Evolutionary conservation across 1,284 basidiomycete species (phyloP).

Genomic region (Exobasidium cylindrosporum): DNA sequence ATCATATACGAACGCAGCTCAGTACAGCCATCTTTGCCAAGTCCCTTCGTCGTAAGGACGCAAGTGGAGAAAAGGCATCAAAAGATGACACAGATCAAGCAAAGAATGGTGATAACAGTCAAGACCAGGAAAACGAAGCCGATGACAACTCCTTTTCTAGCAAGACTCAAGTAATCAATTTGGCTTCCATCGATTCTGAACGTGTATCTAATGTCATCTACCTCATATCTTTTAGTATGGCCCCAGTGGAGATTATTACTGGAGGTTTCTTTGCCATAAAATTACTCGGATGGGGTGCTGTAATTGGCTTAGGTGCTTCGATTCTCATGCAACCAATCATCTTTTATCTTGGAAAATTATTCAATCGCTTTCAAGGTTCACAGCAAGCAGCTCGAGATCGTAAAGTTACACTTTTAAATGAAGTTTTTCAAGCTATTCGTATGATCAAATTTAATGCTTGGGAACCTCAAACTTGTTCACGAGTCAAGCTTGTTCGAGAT

Average conservation of each 20-base stretch:
- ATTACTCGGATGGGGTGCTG: slow-evolving; percentile 35
- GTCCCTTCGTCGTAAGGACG: slow-evolving; percentile 13
- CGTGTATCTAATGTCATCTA: slow-evolving; percentile 4
- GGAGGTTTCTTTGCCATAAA: slow-evolving; percentile 33
- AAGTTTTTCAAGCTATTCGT: slow-evolving; percentile 30
- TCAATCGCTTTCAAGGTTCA: slow-evolving; percentile 7
- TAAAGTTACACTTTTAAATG: slow-evolving; percentile 29
- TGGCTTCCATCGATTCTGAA: slow-evolving; percentile 10
- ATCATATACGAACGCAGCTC: slow-evolving; percentile 10
- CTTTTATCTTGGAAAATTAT: slow-evolving; percentile 15
- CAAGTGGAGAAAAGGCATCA: slow-evolving; percentile 4
- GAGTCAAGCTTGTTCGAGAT: slow-evolving; percentile 20
- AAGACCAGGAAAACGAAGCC: too few relatives aligned
- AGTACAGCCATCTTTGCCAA: slow-evolving; percentile 3
- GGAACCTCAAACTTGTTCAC: slow-evolving; percentile 27
- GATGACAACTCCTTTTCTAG: slow-evolving; percentile 10
- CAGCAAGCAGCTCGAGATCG: slow-evolving; percentile 25
- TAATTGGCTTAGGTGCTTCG: slow-evolving; percentile 26
- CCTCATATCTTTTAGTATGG: slow-evolving; percentile 18
- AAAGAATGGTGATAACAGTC: slow-evolving; percentile 10
- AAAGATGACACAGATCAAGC: background rate
- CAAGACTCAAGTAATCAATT: slow-evolving; percentile 16
- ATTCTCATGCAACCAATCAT: slow-evolving; percentile 29
- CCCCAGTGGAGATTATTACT: slow-evolving; percentile 30
- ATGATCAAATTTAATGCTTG: slow-evolving; percentile 47